Conservation (phyloP, 2,329 filamentous ascomycete species). For the Pseudocercospora fuligena region DNA sequence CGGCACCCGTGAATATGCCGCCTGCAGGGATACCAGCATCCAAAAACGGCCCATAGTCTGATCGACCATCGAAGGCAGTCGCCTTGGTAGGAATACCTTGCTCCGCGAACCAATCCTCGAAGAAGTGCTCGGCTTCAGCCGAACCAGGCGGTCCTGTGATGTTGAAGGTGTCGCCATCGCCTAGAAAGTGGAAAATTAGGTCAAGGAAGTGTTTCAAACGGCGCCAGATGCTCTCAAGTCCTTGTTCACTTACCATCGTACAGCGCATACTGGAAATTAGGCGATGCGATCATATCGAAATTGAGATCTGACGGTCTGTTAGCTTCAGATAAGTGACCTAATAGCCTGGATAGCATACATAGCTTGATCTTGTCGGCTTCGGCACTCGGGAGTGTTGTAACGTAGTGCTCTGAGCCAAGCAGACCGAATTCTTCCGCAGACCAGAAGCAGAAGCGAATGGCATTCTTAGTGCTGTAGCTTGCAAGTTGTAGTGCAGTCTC, state of each 20-base stretch:
- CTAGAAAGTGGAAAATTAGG: not conserved
- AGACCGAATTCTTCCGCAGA: constrained; percentile 67
- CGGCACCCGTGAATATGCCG: constrained; percentile 77
- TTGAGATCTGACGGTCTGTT: too few relatives aligned
- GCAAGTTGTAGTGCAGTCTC: constrained; percentile 65
- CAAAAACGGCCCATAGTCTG: constrained; percentile 80
- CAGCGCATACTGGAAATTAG: constrained; percentile 62
- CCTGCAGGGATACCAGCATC: constrained; percentile 68
- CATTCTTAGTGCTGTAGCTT: constrained; percentile 75
- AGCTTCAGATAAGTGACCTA: too few relatives aligned
- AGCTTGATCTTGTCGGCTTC: constrained; percentile 66
- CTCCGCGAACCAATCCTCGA: constrained; percentile 68
- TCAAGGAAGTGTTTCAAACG: not conserved
- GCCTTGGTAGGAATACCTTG: constrained; percentile 69
- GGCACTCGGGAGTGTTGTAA: constrained; percentile 43
- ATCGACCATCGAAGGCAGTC: constrained; percentile 77
- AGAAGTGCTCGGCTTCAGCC: constrained; percentile 69
- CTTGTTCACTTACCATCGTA: constrained; percentile 55
- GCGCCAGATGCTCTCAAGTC: not conserved
- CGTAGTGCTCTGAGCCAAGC: constrained; percentile 64
- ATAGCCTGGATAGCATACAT: too few relatives aligned
- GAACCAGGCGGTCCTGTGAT: constrained; percentile 65
- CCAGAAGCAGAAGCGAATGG: constrained; percentile 70
- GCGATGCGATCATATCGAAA: constrained; percentile 71
- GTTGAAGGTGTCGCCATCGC: constrained; percentile 60